Evolutionary conservation across 2,329 filamentous ascomycete genomes (phyloP), one percentile per base, ranked within the genome.

Genomic region (Hymenoscyphus infarciens): DNA sequence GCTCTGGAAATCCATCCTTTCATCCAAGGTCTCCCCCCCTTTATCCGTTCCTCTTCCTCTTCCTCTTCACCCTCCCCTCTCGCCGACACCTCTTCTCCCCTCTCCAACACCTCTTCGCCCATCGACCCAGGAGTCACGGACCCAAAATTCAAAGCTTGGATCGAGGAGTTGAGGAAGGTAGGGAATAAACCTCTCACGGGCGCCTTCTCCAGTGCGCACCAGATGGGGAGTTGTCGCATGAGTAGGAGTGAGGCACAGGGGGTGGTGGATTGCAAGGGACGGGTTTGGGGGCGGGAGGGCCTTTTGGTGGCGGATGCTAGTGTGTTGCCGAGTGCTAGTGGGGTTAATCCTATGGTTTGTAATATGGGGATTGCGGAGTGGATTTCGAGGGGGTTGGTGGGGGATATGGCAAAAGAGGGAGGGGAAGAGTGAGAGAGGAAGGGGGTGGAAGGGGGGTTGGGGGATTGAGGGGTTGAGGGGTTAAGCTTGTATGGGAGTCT

Each of bases 341-440:
- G 90, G 1, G 89, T 92, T 33, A 93, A 93, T 73, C 90, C 90
- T 13, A 93, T 94, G 90, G 79, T 92, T 53, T 92, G 89, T 13
- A 82, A 80, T 62, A 91, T 93, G 90, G 84, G 85, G 1, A 82
- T 90, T 69, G 80, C 85, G 57, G 85, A 90, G 71, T 84, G 83
- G 76, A 87, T 90, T 65, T 84, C 84, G 2, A 78, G 82, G 69
- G 80, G 82, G 0, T 73, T 89, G 54, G 78, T 75, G n/a, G 76
- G 74, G 71, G 83, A 84, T 56, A 60, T 84, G 70, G 27, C 62
- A 57, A 52, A 61, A 60, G 27, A n/a, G 52, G 52, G 25, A 16
- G 15, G 4, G 38, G 11, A 5, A 13, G 38, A 16, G 10, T 1
- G 10, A 16, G 11, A 5, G 38, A 13, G 16, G 16, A 27, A 4